These are phyloP conservation scores for Tricholoma hemisulphureum DNA, from an alignment of 768 basidiomycete genomes.

Conservation along the genomic window DNA sequence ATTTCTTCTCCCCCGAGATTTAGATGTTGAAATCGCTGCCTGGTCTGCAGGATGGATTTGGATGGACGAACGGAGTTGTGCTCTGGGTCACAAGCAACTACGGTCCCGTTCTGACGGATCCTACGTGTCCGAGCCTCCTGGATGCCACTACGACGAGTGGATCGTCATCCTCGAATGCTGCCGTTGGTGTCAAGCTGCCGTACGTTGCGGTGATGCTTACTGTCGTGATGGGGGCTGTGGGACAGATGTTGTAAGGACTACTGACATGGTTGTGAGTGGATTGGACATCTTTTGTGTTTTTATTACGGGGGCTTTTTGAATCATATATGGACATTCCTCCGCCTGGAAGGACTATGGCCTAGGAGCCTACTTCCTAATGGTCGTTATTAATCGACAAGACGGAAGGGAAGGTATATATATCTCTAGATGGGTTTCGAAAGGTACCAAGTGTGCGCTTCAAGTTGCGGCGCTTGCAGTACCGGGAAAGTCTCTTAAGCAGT, in stretches of 20 bases:
- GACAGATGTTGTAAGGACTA: not conserved
- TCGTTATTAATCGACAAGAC: no score
- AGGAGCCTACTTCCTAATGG: no score
- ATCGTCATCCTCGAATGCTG: not conserved
- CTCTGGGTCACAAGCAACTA: conserved; percentile 74
- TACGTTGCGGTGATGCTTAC: not conserved
- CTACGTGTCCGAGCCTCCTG: conserved; percentile 56
- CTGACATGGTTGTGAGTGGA: no score
- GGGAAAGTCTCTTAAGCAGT: no score
- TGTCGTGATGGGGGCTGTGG: not conserved
- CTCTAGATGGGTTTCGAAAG: no score
- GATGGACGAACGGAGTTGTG: conserved; percentile 85
- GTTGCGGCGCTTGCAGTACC: no score
- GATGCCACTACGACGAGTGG: conserved; percentile 5
- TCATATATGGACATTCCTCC: no score
- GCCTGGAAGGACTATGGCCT: no score
- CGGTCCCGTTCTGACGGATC: conserved; percentile 56
- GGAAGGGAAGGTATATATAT: no score
- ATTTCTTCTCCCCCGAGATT: not conserved
- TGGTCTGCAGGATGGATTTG: conserved; percentile 63
- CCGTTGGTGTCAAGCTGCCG: not conserved
- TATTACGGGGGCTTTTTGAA: no score
- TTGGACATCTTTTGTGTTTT: no score
- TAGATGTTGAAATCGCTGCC: not conserved
- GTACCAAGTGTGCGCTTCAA: no score